A percentile compares a stretch with the other conserved stretches of the same genome.
Conservation (phyloP, 1,139 yeast genomes). For the Suhomyces chickasaworum region DNA sequence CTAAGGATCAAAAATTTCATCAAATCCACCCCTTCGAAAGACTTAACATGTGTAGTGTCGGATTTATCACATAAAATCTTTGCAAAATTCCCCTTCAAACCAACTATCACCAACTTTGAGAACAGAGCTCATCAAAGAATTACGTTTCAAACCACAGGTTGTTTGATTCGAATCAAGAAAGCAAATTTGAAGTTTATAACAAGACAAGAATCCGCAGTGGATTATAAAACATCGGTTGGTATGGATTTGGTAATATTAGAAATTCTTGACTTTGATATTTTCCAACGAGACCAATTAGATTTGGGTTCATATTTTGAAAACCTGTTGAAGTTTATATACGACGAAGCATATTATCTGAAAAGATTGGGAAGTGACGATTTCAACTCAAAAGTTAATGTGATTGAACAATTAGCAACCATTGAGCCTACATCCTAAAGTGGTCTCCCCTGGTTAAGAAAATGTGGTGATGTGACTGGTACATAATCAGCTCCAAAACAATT, state of each 20-base stretch:
- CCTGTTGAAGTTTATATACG: slow-evolving; percentile 25
- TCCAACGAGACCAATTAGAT: slow-evolving; percentile 32
- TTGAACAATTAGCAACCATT: neutral
- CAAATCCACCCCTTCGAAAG: slow-evolving; percentile 21
- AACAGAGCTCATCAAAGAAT: slow-evolving; percentile 32
- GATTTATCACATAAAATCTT: slow-evolving; percentile 36
- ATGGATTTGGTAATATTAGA: slow-evolving; percentile 28
- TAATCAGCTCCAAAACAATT: no score
- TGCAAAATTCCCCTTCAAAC: slow-evolving; percentile 31
- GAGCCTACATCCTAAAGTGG: neutral
- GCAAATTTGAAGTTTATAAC: slow-evolving; percentile 30
- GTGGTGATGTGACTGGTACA: neutral
- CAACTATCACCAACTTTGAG: slow-evolving; percentile 35
- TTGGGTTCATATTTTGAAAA: slow-evolving; percentile 23
- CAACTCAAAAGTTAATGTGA: neutral
- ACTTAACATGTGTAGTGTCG: slow-evolving; percentile 32
- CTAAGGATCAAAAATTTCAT: slow-evolving; percentile 32
- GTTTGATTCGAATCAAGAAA: slow-evolving; percentile 26
- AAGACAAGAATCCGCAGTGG: slow-evolving; percentile 1
- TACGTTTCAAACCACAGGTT: slow-evolving; percentile 32
- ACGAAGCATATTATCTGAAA: slow-evolving; percentile 10
- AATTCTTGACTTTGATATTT: slow-evolving; percentile 29
- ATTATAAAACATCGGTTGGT: slow-evolving; percentile 3
- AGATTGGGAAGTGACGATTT: neutral
- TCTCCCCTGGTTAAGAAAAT: neutral